Evolutionary conservation across 768 basidiomycete species (phyloP), one percentile per base, ranked within the genome.

Genomic region (Boletus huronensis): DNA sequence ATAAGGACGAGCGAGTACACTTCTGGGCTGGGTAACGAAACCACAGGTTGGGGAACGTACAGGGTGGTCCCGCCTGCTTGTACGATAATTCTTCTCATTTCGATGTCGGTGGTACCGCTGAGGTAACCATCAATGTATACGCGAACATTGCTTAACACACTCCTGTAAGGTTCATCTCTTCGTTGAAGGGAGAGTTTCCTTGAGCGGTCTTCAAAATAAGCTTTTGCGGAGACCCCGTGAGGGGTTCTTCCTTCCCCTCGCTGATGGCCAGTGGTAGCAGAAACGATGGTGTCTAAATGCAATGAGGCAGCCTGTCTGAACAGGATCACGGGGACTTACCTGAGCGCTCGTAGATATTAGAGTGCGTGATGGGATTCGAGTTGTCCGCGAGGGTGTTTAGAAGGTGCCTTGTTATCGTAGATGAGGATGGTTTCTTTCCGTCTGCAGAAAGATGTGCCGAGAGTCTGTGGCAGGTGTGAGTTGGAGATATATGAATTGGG

Each of bases 281-380:
- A 87, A 23, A 81, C 75, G 17, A 87, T 77, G 56, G 77, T 75
- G 55, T 85, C 85, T 88, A 36, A 11, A 39, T n/a, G 25, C 4
- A 10, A 35, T 65, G 52, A 59, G 19, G 29, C 2, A 35, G 6
- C 5, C 6, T 32, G 10, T 25, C 35, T 21, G 56, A 26, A 35
- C n/a, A 19, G 6, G 5, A 41, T 29, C 13, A 26, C 39, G 34
- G 28, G 16, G 35, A 53, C 77, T 46, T 44, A 84, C 88, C 85
- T 65, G 85, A 76, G 54, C 85, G 81, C 39, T 83, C 74, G 48
- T 72, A 73, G 55, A 82, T 79, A 64, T 87, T 80, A 1, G 85
- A 84, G 61, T 88, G 84, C 1, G 89, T 90, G 48, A 93, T 89
- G 1, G 91, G 91, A 66, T 93, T 93, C 10, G 80, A 79, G 49